These are phyloP conservation scores for Phoma sp. DNA, from an alignment of 2,329 filamentous ascomycete species.

Conservation along the genomic window DNA sequence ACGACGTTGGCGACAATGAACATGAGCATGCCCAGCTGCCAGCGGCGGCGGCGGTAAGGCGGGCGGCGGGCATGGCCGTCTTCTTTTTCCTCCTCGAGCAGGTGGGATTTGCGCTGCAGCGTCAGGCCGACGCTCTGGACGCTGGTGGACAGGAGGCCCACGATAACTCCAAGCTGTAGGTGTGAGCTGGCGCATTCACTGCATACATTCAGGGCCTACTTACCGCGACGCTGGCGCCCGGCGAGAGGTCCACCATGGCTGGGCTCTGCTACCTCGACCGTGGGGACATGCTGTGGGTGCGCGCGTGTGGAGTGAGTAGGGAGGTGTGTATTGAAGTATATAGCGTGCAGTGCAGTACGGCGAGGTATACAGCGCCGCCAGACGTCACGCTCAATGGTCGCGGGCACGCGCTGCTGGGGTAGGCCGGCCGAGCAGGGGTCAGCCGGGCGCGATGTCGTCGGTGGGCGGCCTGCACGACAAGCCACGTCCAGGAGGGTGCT, in stretches of 20 bases:
- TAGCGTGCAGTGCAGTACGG: too few relatives aligned
- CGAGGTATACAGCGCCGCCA: too few relatives aligned
- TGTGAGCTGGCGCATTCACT: slow-evolving; percentile 15
- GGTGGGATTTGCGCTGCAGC: slow-evolving; percentile 95
- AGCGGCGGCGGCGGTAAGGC: slow-evolving; percentile 87
- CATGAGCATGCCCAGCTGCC: slow-evolving; percentile 97
- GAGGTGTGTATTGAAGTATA: too few relatives aligned
- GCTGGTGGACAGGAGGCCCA: slow-evolving; percentile 91
- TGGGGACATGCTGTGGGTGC: slow-evolving; percentile 37
- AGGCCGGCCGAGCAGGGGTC: slow-evolving; percentile 42
- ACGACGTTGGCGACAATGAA: slow-evolving; percentile 94
- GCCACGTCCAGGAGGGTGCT: too few relatives aligned
- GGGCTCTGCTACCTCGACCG: slow-evolving; percentile 40
- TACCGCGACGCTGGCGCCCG: slow-evolving; percentile 53
- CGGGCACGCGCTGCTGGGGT: slow-evolving; percentile 35
- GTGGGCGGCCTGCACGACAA: not conserved
- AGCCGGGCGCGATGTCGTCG: slow-evolving; percentile 36
- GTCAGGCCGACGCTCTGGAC: slow-evolving; percentile 95
- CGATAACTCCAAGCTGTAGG: slow-evolving; percentile 83
- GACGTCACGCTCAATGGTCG: slow-evolving; percentile 38
- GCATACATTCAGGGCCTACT: slow-evolving; percentile 29
- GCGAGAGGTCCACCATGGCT: slow-evolving; percentile 52
- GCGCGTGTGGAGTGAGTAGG: slow-evolving; percentile 11
- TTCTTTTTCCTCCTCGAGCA: slow-evolving; percentile 94
- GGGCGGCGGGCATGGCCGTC: slow-evolving; percentile 79